Evolutionary conservation across 352 stramenopile species (phyloP), one percentile per base, ranked within the genome.

Genomic region (Globisporangium irregulare): DNA sequence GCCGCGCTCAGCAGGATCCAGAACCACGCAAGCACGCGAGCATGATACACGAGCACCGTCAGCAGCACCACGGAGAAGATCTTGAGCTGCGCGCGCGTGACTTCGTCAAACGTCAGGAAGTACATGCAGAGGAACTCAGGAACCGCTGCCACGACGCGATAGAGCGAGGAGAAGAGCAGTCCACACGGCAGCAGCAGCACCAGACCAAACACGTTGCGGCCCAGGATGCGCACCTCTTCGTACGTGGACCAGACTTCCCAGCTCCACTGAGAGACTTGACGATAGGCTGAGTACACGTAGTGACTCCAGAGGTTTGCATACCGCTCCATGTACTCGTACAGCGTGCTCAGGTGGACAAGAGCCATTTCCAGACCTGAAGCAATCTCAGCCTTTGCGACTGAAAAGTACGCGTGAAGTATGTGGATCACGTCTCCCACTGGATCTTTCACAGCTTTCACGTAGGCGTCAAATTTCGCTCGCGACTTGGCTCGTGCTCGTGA

Each of bases 71-170:
- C 66, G 0, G 57, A 48, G 32, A 77, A 67, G 46, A 81, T 73
- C 66, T 82, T 82, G 69, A 83, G 64, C 68, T 84, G 74, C 18
- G 75, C 77, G 51, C 75, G 72, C 50, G 77, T 78, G 51, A 82
- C 59, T 25, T 81, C 79, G 64, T 84, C 79, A 32, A 82, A 69
- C 25, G 69, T 80, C 8, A 43, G 54, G 41, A 72, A 75, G 38
- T 75, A 72, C 27, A 68, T 41, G 32, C 69, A 65, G 12, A 76
- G 56, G 27, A 79, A 65, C 38, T 70, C 62, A 1, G 79, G 79
- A 0, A 82, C 43, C 1, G 71, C 70, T 22, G 65, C 70, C 0
- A 68, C 59, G 15, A 76, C 32, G 5, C 64, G 50, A 61, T 87
- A 87, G 34, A 84, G 12, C 1, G 68, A 66, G 10, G 70, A 66